phyloP scores from a whole-genome alignment of 768 basidiomycete species.

The Pleurotus sapidus region DNA sequence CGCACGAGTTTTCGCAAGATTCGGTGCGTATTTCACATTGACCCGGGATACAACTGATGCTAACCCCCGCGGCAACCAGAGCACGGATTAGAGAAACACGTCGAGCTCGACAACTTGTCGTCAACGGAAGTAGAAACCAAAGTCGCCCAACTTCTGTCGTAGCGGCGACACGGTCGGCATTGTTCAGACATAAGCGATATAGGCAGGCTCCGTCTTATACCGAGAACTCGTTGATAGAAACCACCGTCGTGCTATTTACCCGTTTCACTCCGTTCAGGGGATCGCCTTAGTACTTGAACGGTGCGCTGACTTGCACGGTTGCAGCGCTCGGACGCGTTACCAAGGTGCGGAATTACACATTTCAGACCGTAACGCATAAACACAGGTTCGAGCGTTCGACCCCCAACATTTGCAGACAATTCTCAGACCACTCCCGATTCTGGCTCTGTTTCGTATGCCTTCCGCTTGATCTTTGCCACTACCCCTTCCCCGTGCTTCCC shows the following conservation, averaged over 20 bases:
- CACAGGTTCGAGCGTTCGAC: no score
- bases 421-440: constrained; percentile 13
- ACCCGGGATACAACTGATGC: constrained; percentile 10
- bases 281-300: no score
- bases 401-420: no score
- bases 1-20: constrained; percentile 81
- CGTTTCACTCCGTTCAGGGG: no score
- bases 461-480: constrained; percentile 17
- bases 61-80: constrained; percentile 38
- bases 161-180: no score
- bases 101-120: constrained; percentile 75
- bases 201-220: no score
- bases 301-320: no score
- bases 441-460: constrained; percentile 14
- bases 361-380: no score
- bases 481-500: constrained; percentile 45
- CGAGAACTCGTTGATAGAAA: constrained; percentile 15
- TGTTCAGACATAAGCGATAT: no score
- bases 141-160: constrained; percentile 59
- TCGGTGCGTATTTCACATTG: constrained; percentile 53
- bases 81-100: constrained; percentile 76
- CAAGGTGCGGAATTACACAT: no score
- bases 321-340: no score
- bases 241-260: no score
- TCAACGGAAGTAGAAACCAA: constrained; percentile 69